Conservation (phyloP, 169 alveolate species). For the Fabrea salina region DNA sequence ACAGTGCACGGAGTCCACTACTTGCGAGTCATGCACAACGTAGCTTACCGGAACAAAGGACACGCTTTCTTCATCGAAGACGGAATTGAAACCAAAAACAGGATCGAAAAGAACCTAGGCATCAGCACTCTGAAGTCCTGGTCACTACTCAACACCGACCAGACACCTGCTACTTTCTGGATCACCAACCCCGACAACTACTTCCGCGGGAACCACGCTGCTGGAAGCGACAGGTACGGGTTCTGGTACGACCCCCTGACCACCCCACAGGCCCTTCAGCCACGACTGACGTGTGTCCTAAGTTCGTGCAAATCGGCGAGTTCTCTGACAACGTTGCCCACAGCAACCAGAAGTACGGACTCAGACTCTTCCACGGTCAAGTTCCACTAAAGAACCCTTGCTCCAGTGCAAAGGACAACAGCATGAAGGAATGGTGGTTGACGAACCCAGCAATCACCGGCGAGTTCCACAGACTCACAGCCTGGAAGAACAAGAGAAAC, state of each 20-base stretch:
- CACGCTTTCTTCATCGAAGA: conserved; percentile 81
- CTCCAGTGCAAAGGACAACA: background rate
- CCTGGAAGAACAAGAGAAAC: conserved; percentile 54
- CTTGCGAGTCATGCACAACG: conserved; percentile 53
- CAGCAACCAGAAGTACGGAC: conserved; percentile 65
- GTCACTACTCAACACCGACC: conserved; percentile 65
- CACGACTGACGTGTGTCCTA: conserved; percentile 57
- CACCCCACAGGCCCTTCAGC: conserved; percentile 69
- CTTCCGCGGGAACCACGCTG: conserved; percentile 60
- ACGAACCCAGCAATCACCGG: conserved; percentile 55
- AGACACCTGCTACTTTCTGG: conserved; percentile 76
- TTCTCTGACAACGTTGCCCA: conserved; percentile 68
- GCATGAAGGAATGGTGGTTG: background rate
- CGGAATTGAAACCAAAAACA: conserved; percentile 69
- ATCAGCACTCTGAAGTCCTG: conserved; percentile 37
- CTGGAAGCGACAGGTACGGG: conserved; percentile 72
- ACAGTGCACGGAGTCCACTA: conserved; percentile 73
- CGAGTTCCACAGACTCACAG: conserved; percentile 36
- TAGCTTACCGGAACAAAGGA: conserved; percentile 67
- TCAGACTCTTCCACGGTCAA: conserved; percentile 58
- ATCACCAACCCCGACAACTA: conserved; percentile 66
- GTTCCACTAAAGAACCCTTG: conserved; percentile 55
- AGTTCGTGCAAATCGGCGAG: conserved; percentile 45
- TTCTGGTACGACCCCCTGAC: conserved; percentile 66
- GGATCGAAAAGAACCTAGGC: conserved; percentile 55